A percentile compares a stretch with the other conserved stretches of the same genome.
These are phyloP conservation scores for Saccharomycopsis capsularis DNA, from an alignment of 805 yeast genomes.

Conservation along the genomic window DNA sequence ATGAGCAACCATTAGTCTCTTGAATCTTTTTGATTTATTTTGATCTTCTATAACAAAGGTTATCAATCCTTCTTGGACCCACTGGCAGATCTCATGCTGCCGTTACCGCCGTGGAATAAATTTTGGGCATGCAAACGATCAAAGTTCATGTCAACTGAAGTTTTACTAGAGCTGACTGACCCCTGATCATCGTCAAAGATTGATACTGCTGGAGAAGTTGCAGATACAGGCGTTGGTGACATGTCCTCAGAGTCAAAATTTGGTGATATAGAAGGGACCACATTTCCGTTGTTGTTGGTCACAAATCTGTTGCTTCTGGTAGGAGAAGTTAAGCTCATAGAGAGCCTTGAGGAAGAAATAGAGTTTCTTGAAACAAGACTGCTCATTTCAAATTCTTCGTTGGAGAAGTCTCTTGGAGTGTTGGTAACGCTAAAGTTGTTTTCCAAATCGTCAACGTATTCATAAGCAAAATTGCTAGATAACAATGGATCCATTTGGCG, in stretches of 20 bases:
- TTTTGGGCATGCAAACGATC: slow-evolving; percentile 1
- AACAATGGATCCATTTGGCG: slow-evolving; percentile 17
- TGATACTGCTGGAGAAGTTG: slow-evolving; percentile 6
- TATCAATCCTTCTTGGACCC: too few species aligned
- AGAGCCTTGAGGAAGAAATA: slow-evolving; percentile 11
- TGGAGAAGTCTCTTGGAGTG: slow-evolving; percentile 2
- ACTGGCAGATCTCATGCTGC: too few species aligned
- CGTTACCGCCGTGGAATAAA: background rate
- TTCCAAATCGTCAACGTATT: slow-evolving; percentile 14
- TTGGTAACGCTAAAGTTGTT: background rate
- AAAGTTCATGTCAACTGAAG: slow-evolving; percentile 8
- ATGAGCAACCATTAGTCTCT: too few species aligned
- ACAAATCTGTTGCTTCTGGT: background rate
- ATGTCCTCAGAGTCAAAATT: background rate
- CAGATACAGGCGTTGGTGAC: background rate
- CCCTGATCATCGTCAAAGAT: slow-evolving; percentile 8
- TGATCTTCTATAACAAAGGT: too few species aligned
- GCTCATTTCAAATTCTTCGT: slow-evolving; percentile 20
- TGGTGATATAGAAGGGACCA: background rate
- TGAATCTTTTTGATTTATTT: too few species aligned
- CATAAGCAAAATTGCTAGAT: slow-evolving; percentile 1
- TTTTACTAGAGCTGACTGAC: slow-evolving; percentile 9
- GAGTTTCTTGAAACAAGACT: slow-evolving; percentile 17
- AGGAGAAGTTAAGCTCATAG: slow-evolving; percentile 1
- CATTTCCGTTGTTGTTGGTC: background rate